Evolutionary conservation across 2,329 filamentous ascomycete species (phyloP), one percentile per base, ranked within the genome.

Genomic region (Penicillium sp.): DNA sequence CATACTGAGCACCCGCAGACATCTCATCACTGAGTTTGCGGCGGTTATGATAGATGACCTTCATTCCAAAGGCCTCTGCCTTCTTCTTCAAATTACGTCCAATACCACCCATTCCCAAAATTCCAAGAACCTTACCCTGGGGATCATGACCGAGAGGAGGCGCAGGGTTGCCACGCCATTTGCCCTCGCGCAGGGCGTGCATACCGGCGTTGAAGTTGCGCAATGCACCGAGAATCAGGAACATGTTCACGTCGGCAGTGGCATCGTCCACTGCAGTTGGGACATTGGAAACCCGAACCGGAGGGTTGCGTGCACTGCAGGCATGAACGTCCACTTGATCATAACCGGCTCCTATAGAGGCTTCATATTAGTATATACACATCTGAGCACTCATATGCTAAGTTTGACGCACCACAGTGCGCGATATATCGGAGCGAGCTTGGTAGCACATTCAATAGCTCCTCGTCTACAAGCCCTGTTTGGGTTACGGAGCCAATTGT

Each of bases 71-170:
- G 0, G 80, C 88, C 51, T 83, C 80, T 3, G 87, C 88, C 73
- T 91, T 91, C 69, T 78, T 83, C 69, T 88, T 89, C 64, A 94
- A 74, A 67, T 91, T 90, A 35, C 87, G 79, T 0, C 91, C 90
- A 58, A 95, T 94, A 2, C 90, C 89, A 19, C 90, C 90, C 89
- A 94, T 93, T 7, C 90, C 90, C 38, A 95, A 72, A 57, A 95
- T 91, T 0, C 90, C 90, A 5, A 95, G 79, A 1, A 86, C 77
- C 73, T 93, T 94, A 35, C 88, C 89, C 71, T 89, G 80, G 1
- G 90, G 90, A 67, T 94, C 90, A 68, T 89, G 88, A 12, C 90
- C 90, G 0, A 86, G 80, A 0, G 82, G 80, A 7, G 77, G 77
- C 7, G 74, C 69, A 0, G 77, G 74, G 5, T 73, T 70, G 4